phyloP scores from a whole-genome alignment of 257 asterid species.

The Salvia miltiorrhiza region DNA sequence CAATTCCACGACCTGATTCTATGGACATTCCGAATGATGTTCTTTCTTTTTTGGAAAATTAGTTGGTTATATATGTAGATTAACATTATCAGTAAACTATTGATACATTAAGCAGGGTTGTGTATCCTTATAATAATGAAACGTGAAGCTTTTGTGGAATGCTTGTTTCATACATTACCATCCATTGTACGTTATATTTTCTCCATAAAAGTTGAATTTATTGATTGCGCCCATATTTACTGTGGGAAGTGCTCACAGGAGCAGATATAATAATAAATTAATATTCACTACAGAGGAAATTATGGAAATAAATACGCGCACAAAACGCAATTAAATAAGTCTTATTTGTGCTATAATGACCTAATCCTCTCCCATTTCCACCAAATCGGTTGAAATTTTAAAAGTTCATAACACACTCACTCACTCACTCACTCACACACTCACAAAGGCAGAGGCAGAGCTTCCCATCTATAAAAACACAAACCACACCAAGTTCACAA shows the following conservation, averaged over 20 bases:
- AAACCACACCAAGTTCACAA: slow-evolving; percentile 12
- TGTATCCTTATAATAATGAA: not conserved
- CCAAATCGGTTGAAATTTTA: slow-evolving; percentile 41
- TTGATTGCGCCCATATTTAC: not conserved
- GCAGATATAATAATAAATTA: not conserved
- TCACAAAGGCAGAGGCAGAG: not conserved
- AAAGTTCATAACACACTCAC: slow-evolving; percentile 1
- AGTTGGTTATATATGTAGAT: too few species aligned
- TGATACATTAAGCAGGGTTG: too few species aligned
- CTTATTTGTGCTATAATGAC: slow-evolving; percentile 28
- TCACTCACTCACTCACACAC: not conserved
- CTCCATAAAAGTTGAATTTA: slow-evolving; percentile 5
- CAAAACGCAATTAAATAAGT: too few species aligned
- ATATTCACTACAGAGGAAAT: not conserved
- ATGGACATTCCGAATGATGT: too few species aligned
- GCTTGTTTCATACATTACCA: slow-evolving; percentile 19
- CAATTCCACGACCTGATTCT: too few species aligned
- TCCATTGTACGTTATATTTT: not conserved
- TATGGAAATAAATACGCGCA: not conserved
- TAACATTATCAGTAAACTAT: too few species aligned
- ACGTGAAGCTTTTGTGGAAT: slow-evolving; percentile 2
- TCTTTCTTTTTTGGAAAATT: too few species aligned
- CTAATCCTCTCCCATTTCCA: slow-evolving; percentile 41
- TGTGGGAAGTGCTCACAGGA: not conserved
- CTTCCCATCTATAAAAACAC: slow-evolving; percentile 44